Conservation (phyloP, 805 yeast species). For the Myxozyma melibiosi region DNA sequence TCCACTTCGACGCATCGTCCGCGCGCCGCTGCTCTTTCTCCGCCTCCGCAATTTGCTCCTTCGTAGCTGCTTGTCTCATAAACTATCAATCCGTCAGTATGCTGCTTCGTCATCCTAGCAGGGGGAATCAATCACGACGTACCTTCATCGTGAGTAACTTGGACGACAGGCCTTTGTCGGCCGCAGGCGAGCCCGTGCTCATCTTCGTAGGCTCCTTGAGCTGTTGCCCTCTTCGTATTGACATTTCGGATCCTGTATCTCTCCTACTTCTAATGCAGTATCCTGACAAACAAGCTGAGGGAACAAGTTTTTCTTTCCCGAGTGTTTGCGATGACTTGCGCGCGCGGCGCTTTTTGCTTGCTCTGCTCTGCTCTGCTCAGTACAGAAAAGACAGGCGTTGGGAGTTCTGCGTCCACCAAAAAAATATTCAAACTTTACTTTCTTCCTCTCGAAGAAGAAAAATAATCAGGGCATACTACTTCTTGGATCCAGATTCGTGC, state of each 20-base stretch:
- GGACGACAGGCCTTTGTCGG: constrained; percentile 51
- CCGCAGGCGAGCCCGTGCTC: constrained; percentile 3
- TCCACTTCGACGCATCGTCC: constrained; percentile 38
- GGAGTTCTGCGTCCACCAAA: background rate
- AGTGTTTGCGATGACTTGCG: no score
- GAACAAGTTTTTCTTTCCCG: no score
- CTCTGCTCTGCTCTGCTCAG: no score
- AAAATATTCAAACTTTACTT: no score
- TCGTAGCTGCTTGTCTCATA: constrained; percentile 39
- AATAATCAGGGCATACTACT: no score
- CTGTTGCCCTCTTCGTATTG: background rate
- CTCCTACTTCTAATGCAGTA: background rate
- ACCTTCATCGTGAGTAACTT: constrained; percentile 84
- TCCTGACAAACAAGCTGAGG: background rate
- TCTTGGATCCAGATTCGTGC: no score
- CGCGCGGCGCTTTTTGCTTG: no score
- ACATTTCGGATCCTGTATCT: background rate
- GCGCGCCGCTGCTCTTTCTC: constrained; percentile 35
- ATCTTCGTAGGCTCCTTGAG: constrained; percentile 4
- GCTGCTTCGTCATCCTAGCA: no score
- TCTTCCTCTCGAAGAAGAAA: no score
- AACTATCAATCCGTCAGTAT: constrained; percentile 21
- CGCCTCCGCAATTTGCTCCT: constrained; percentile 41
- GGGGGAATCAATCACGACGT: background rate
- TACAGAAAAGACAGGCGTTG: background rate